Base-by-base conservation (phyloP, 176 grass and related monocot species). In the Eragrostis nindensis region DNA sequence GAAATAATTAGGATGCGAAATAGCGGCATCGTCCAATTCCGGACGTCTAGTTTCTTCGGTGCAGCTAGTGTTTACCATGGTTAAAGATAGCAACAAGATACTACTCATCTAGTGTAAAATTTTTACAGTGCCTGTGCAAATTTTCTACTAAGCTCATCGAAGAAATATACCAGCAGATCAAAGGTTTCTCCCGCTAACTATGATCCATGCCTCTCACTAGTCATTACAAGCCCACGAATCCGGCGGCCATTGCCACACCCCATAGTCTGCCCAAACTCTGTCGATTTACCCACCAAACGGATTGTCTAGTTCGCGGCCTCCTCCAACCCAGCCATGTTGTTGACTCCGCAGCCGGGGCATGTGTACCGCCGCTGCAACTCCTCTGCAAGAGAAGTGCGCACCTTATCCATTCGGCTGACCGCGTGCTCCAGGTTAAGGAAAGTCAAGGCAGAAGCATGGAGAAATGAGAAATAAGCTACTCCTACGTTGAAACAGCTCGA, bases 341-440 rank as follows among this genome's bases (percentile, higher is more conserved):
- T 98, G 44, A 63, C 54, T 25, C 92, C 92, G 42, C 95, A 98
- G 36, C 87, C 56, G 0, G 81, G 75, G 74, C 92, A 94, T 2
- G 32, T 15, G 39, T 85, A 83, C 42, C 68, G 89, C 77, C 22
- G 87, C 74, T 85, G 69, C 46, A 98, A 62, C 46, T 94, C 95
- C 73, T 87, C 90, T 45, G 83, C 86, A 66, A 94, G 84, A 17
- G 84, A 92, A 91, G 83, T 71, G 71, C 73, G 81, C 78, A 50
- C 59, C 32, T 78, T 86, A 48, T 91, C 87, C 77, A 93, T 78
- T 94, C 74, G 4, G 83, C 64, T 57, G 79, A 74, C 84, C 77
- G 92, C 90, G 83, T 95, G 88, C 73, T 83, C 46, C 24, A 32
- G 69, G 92, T 98, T 84, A 98, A 88, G 70, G 92, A 85, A 85